Conservation (phyloP, 176 grass and related monocot genomes). For the Oryza australiensis region DNA sequence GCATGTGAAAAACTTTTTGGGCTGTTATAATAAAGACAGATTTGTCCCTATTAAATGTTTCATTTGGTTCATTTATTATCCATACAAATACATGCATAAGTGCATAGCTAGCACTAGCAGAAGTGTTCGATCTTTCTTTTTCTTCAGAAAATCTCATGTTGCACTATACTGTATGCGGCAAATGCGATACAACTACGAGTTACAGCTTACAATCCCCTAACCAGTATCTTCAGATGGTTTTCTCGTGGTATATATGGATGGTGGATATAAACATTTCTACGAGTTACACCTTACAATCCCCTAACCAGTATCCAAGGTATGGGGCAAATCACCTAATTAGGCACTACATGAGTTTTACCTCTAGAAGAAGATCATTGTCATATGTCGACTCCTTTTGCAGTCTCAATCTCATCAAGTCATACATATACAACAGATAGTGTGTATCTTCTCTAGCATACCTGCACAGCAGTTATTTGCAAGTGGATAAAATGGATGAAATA, state of each 20-base stretch:
- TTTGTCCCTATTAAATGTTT: too few relatives aligned
- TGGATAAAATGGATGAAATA: conserved; percentile 27
- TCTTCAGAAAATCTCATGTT: too few relatives aligned
- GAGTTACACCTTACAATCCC: conserved; percentile 21
- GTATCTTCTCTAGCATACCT: conserved; percentile 99
- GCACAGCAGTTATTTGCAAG: conserved; percentile 28
- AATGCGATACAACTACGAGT: too few relatives aligned
- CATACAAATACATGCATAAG: too few relatives aligned
- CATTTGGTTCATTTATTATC: too few relatives aligned
- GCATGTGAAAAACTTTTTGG: too few relatives aligned
- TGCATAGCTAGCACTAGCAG: too few relatives aligned
- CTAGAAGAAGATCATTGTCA: conserved; percentile 80
- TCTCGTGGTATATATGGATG: conserved; percentile 10
- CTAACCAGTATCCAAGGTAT: conserved; percentile 11
- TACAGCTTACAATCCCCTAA: too few relatives aligned
- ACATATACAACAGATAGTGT: conserved; percentile 91
- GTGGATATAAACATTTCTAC: conserved; percentile 1
- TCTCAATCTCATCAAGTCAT: conserved; percentile 85
- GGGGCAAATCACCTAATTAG: not conserved
- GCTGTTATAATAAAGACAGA: too few relatives aligned
- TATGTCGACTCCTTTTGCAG: conserved; percentile 54
- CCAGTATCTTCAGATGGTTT: not conserved
- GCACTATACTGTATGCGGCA: too few relatives aligned
- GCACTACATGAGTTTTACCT: conserved; percentile 45
- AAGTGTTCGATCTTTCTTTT: too few relatives aligned